Base-by-base conservation (phyloP, 2,329 filamentous ascomycete genomes). In the Aureobasidium sp. region DNA sequence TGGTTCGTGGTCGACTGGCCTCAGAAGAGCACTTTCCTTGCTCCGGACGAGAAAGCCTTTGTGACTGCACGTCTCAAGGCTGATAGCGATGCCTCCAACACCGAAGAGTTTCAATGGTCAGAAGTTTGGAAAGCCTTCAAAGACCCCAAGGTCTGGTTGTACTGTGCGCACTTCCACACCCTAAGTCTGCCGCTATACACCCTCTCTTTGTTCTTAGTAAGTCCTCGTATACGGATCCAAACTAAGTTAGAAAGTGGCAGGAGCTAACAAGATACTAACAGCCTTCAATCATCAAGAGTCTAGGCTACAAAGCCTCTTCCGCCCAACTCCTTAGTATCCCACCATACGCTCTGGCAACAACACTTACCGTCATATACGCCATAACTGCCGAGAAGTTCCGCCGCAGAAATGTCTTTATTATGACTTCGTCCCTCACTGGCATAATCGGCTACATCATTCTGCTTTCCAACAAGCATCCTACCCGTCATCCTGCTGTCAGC, bases 141-240 rank as follows among this genome's bases (percentile, higher is more conserved):
- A 15, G 86, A 92, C 67, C 82, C 83, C 1, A 90, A 86, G 69
- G 85, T 85, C 68, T 90, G 85, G 85, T 77, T 91, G 0, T 91
- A 91, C 66, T 85, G 86, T 0, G 70, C 89, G 0, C 82, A 81
- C 0, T 90, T 89, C 67, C 87, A 91, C 70, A 89, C 86, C 5
- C 85, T 90, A 78, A 87, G 84, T 62, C 72, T 91, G 78, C 76
- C 76, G 6, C 73, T 79, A 1, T 74, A 79, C 68, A 77, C 75
- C 8, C 71, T 79, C 39, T 74, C 76, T 0, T 68, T 79, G 12
- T 79, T 78, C 68, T 65, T 79, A 24, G 73, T 82, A 68, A 62
- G 77, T 66, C 11, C 31, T 33, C 3, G 9, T 11, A 33, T 33
- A 8, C n/a, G 15, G 6, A 8, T 9, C 31, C 14, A 35, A 17